These are phyloP conservation scores for Neurospora tetrasperma DNA, from an alignment of 495 filamentous ascomycete species.

Conservation along the genomic window DNA sequence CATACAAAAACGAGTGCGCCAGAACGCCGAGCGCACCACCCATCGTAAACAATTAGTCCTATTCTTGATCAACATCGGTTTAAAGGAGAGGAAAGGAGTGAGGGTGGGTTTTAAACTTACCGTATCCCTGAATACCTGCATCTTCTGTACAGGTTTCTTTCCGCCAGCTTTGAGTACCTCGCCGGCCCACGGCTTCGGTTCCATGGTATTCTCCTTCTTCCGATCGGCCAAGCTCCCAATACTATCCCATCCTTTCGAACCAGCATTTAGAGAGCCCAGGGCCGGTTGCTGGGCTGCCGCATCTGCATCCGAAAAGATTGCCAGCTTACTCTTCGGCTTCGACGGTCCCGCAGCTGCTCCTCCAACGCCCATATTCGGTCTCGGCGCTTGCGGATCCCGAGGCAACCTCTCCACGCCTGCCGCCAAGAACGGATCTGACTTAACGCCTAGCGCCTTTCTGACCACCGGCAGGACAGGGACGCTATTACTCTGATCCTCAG, in stretches of 20 bases:
- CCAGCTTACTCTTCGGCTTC: constrained; percentile 58
- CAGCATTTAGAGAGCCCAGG: constrained; percentile 34
- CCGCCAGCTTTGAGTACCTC: constrained; percentile 83
- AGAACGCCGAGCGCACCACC: constrained; percentile 37
- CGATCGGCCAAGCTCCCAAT: constrained; percentile 78
- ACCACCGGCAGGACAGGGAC: constrained; percentile 70
- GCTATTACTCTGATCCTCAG: constrained; percentile 57
- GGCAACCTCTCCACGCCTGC: constrained; percentile 9
- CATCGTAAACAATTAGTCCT: constrained; percentile 71
- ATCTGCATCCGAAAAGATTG: constrained; percentile 78
- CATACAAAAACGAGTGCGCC: constrained; percentile 44
- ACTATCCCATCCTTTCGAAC: constrained; percentile 75
- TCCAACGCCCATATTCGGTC: constrained; percentile 35
- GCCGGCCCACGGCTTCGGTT: constrained; percentile 83
- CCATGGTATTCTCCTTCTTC: constrained; percentile 86
- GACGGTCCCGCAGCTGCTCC: constrained; percentile 46
- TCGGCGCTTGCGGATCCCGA: constrained; percentile 58
- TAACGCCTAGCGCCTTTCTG: constrained; percentile 76
- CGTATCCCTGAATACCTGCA: constrained; percentile 91
- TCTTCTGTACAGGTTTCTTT: constrained; percentile 67
- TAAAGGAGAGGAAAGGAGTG: constrained; percentile 15
- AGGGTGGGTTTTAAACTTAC: constrained; percentile 48
- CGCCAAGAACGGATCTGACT: constrained; percentile 64
- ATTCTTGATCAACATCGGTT: constrained; percentile 75
- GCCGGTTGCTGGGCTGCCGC: constrained; percentile 39